phyloP scores from a whole-genome alignment of 2,329 filamentous ascomycete species.

The Paecilomyces niveus region DNA sequence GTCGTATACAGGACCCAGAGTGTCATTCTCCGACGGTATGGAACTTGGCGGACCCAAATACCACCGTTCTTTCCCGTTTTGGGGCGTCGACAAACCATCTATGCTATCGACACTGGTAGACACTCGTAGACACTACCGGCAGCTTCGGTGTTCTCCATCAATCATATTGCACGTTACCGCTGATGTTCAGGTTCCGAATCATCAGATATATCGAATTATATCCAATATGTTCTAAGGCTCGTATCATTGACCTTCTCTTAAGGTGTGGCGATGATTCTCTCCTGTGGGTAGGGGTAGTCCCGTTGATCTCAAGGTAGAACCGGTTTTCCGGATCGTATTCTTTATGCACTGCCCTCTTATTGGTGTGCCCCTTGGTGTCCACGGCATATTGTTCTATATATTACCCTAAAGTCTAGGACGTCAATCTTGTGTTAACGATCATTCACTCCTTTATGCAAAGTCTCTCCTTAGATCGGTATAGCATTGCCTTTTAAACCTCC shows the following conservation, averaged over 20 bases:
- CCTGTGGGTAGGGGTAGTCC: not conserved
- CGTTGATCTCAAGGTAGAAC: not conserved
- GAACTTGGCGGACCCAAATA: not conserved
- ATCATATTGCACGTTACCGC: not conserved
- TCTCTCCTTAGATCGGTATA: not conserved
- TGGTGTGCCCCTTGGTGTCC: not conserved
- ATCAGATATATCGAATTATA: not conserved
- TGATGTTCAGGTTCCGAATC: not conserved
- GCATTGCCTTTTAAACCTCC: not conserved
- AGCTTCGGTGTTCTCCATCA: not conserved
- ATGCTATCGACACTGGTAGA: not conserved
- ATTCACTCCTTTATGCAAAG: not conserved
- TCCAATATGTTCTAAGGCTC: not conserved
- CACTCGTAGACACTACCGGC: not conserved
- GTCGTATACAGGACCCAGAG: not conserved
- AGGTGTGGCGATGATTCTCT: not conserved
- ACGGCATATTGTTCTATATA: not conserved
- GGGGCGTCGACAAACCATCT: not conserved
- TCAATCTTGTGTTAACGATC: not conserved
- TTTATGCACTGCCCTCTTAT: not conserved
- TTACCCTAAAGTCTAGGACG: not conserved
- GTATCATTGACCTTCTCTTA: not conserved
- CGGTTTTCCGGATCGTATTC: not conserved
- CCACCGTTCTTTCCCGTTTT: no score
- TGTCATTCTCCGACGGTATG: not conserved